phyloP scores from a whole-genome alignment of 306 rosid species.

The Citrullus colocynthis region DNA sequence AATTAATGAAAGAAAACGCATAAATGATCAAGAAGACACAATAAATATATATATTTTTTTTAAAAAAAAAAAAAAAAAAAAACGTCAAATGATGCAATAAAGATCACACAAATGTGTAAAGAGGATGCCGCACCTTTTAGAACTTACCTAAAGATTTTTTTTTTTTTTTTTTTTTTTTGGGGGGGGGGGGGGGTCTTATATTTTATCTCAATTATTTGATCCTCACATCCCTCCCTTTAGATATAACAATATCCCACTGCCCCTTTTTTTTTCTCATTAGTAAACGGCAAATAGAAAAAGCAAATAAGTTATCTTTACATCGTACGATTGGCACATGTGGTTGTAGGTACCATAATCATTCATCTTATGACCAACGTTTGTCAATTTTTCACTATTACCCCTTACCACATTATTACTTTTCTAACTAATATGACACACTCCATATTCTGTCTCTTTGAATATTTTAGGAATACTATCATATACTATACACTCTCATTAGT shows the following conservation, averaged over 20 bases:
- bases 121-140: not conserved
- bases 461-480: not conserved
- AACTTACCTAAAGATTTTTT: not conserved
- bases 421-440: not conserved
- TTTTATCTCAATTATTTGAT: not conserved
- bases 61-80: too few relatives aligned
- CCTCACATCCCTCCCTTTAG: not conserved
- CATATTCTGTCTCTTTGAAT: not conserved
- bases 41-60: not conserved
- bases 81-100: not conserved
- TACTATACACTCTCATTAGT: too few relatives aligned
- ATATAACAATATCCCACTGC: not conserved
- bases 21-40: too few relatives aligned
- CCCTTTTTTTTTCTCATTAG: not conserved
- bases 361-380: not conserved
- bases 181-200: too few relatives aligned
- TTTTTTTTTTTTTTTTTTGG: not conserved
- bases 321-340: not conserved
- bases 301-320: not conserved
- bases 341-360: not conserved
- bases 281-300: constrained; percentile 1
- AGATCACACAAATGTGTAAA: not conserved
- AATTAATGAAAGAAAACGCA: too few relatives aligned
- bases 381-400: not conserved
- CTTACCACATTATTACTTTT: not conserved